phyloP scores from a whole-genome alignment of 108 stramenopile genomes.

The Cylindrotheca closterium region DNA sequence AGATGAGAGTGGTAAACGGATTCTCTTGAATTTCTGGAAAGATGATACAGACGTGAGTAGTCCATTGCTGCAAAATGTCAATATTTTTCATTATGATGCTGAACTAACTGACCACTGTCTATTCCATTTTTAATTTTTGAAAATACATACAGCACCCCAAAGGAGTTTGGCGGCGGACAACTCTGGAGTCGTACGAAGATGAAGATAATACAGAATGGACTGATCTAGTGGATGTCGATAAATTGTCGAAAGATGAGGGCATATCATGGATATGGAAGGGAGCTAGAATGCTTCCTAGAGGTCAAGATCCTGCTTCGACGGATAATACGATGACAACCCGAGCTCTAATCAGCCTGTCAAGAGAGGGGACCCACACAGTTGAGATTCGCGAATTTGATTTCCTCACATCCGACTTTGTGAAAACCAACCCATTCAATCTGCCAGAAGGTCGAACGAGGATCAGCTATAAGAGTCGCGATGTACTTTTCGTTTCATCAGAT shows the following conservation, averaged over 20 bases:
- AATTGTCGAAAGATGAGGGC: slow-evolving; percentile 55
- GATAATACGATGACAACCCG: slow-evolving; percentile 55
- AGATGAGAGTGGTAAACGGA: slow-evolving; percentile 49
- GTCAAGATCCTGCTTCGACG: slow-evolving; percentile 51
- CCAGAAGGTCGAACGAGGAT: slow-evolving; percentile 80
- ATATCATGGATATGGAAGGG: slow-evolving; percentile 90
- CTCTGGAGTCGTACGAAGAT: slow-evolving; percentile 62
- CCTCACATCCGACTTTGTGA: slow-evolving; percentile 68
- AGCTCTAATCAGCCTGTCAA: slow-evolving; percentile 68
- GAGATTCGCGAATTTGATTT: slow-evolving; percentile 89
- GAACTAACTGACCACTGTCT: background rate
- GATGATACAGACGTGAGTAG: slow-evolving; percentile 31
- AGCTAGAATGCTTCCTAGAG: slow-evolving; percentile 48
- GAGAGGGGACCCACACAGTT: slow-evolving; percentile 86
- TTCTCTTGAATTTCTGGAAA: slow-evolving; percentile 78
- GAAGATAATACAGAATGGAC: slow-evolving; percentile 63
- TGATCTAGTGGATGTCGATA: slow-evolving; percentile 83
- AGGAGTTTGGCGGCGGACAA: slow-evolving; percentile 86
- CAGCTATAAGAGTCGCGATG: slow-evolving; percentile 63
- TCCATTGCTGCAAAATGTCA: background rate
- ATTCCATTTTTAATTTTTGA: background rate
- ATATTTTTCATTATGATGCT: background rate
- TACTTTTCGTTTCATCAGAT: slow-evolving; percentile 58
- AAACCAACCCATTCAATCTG: slow-evolving; percentile 51
- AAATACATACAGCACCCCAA: slow-evolving; percentile 55